Percentiles rank a stretch among this genome's conserved stretches.
Conservation (phyloP, 2,329 filamentous ascomycete species). For the Fusarium abutilonis region DNA sequence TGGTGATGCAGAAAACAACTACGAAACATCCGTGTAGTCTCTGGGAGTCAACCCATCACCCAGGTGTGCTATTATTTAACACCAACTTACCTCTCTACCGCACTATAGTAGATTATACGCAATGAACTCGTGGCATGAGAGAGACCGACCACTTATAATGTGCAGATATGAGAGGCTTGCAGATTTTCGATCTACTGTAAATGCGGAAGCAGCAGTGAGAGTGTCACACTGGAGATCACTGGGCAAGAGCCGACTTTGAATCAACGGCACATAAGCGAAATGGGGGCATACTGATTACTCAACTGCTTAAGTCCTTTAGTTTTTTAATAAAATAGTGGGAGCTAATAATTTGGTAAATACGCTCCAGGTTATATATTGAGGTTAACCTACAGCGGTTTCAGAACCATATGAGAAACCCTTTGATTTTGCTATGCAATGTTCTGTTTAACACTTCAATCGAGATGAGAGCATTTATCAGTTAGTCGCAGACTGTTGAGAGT, state of each 20-base stretch:
- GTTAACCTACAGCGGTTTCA: no score
- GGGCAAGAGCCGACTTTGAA: background rate
- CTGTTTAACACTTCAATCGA: no score
- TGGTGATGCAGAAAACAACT: background rate
- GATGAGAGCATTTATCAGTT: no score
- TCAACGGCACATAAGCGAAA: background rate
- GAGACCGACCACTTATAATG: background rate
- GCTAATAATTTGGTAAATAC: no score
- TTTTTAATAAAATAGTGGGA: no score
- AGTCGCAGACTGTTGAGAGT: no score
- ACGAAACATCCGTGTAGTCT: background rate
- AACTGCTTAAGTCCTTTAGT: no score
- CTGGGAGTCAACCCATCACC: background rate
- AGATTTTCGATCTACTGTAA: background rate
- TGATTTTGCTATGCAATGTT: no score
- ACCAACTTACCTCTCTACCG: slow-evolving; percentile 1
- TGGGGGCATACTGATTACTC: no score
- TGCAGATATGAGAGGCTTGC: slow-evolving; percentile 1
- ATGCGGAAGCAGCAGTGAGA: background rate
- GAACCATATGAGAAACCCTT: no score
- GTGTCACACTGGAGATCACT: background rate
- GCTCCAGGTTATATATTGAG: no score
- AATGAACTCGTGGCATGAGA: fast-evolving
- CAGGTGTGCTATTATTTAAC: background rate
- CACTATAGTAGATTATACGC: background rate